Conservation (phyloP, 495 filamentous ascomycete genomes). For the Penicillium turbatum region DNA sequence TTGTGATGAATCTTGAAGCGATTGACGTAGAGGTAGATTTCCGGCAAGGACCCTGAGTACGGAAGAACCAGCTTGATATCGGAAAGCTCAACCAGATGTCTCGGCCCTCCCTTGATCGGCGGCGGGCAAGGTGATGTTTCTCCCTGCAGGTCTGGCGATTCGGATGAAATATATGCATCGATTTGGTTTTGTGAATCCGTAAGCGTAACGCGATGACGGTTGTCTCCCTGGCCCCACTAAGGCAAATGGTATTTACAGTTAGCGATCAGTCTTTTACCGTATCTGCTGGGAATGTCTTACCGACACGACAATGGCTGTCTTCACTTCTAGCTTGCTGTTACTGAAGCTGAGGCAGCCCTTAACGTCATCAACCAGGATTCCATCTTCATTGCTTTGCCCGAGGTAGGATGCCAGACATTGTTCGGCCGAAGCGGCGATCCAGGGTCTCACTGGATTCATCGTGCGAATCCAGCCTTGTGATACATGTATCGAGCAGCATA, state of each 20-base stretch:
- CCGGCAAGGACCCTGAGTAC: slow-evolving; percentile 25
- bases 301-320: slow-evolving; percentile 21
- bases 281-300: slow-evolving; percentile 12
- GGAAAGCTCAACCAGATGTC: slow-evolving; percentile 31
- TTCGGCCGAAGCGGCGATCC: slow-evolving; percentile 33
- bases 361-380: slow-evolving; percentile 33
- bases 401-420: slow-evolving; percentile 24
- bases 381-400: slow-evolving; percentile 5
- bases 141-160: slow-evolving; percentile 20
- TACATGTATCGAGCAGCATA: neutral
- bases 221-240: slow-evolving; percentile 25
- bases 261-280: neutral
- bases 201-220: slow-evolving; percentile 20
- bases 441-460: slow-evolving; percentile 28
- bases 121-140: slow-evolving; percentile 6
- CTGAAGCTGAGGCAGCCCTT: slow-evolving; percentile 38
- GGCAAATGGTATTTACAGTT: neutral
- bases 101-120: slow-evolving; percentile 22
- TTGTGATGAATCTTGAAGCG: slow-evolving; percentile 33
- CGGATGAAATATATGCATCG: slow-evolving; percentile 30
- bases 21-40: slow-evolving; percentile 33
- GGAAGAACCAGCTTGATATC: slow-evolving; percentile 39
- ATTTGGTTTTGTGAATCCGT: slow-evolving; percentile 40
- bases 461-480: slow-evolving; percentile 9
- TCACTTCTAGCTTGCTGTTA: neutral